Evolutionary conservation across 352 stramenopile species (phyloP).

Genomic region (Pythium aristosporum): DNA sequence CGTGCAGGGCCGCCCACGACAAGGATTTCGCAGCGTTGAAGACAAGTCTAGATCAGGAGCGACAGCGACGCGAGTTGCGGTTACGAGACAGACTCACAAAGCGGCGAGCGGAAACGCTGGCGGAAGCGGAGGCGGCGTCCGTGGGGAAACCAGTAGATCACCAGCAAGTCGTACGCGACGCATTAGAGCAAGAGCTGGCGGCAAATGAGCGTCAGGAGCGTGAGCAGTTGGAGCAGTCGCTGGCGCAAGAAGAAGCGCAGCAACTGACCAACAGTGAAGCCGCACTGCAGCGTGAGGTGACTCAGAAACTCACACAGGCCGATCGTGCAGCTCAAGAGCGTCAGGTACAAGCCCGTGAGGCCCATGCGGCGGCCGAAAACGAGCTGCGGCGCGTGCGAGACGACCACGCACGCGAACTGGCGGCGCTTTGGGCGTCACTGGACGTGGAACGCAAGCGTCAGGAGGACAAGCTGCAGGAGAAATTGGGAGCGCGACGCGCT

Average conservation of each 20-base stretch:
- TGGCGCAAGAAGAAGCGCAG: conserved; percentile 8
- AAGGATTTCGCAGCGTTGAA: not conserved
- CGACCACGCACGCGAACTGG: conserved; percentile 61
- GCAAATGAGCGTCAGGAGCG: conserved; percentile 5
- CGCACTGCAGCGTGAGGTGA: conserved; percentile 37
- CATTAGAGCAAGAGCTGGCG: not conserved
- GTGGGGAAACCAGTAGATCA: not conserved
- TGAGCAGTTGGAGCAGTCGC: not conserved
- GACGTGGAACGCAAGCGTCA: conserved; percentile 61
- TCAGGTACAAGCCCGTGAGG: conserved; percentile 9
- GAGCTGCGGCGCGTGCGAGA: conserved; percentile 55
- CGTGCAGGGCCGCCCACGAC: conserved; percentile 7
- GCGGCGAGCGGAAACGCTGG: conserved; percentile 7
- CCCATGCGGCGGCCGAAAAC: conserved; percentile 29
- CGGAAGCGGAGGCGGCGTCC: not conserved
- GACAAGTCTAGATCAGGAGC: conserved; percentile 8
- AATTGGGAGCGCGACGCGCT: conserved; percentile 16
- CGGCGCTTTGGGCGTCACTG: conserved; percentile 41
- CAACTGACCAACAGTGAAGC: conserved; percentile 12
- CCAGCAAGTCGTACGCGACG: not conserved
- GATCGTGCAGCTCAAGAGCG: conserved; percentile 6
- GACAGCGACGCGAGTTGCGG: conserved; percentile 5
- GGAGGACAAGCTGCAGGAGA: conserved; percentile 53
- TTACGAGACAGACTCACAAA: conserved; percentile 18
- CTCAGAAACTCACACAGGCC: conserved; percentile 17